Base-by-base conservation (phyloP, 345 rosid species). In the Brassica incana region DNA sequence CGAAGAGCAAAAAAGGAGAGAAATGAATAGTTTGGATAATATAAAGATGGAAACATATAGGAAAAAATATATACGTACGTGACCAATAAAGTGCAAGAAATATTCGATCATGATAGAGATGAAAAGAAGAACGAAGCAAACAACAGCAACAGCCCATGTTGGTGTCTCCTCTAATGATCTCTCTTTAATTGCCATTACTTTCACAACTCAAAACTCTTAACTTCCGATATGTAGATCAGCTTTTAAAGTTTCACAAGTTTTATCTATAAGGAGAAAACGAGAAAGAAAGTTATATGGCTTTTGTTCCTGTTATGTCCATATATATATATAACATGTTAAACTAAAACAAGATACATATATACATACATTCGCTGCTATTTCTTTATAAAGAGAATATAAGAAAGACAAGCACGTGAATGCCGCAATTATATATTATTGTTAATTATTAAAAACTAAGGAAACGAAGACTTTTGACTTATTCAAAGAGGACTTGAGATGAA, bases 141-240 rank as follows among this genome's bases (percentile, higher is more conserved):
- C 98, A 64, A 81, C 86, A 61, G 99, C 98, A 70, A 95, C 89
- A 27, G 98, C 94, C 99, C 99, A 95, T 7, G 99, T 95, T 32
- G 99, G 88, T 2, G 99, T 95, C 43, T 86, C 67, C 73, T 87
- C 90, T 63, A 95, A 43, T 35, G 91, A 62, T 18, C 90, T 76
- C 62, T 85, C 90, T 77, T 83, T 72, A 25, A 81, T 5, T 9
- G 80, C 80, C 83, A 81, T 81, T 71, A 54, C 0, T 36, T 11
- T 52, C 71, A 62, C 62, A 23, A 3, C 18, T 59, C 60, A 70
- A 56, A 69, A 62, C 43, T 64, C 30, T 30, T 3, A 74, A 61
- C 40, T 52, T 63, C 65, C 48, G 65, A 66, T 20, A 40, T 60
- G 40, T 54, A 6, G 11, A 35, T 8, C 5, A 73, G 65, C 74